These are phyloP conservation scores for Tylopilus intermedius DNA, from an alignment of 768 basidiomycete genomes.

Conservation along the genomic window DNA sequence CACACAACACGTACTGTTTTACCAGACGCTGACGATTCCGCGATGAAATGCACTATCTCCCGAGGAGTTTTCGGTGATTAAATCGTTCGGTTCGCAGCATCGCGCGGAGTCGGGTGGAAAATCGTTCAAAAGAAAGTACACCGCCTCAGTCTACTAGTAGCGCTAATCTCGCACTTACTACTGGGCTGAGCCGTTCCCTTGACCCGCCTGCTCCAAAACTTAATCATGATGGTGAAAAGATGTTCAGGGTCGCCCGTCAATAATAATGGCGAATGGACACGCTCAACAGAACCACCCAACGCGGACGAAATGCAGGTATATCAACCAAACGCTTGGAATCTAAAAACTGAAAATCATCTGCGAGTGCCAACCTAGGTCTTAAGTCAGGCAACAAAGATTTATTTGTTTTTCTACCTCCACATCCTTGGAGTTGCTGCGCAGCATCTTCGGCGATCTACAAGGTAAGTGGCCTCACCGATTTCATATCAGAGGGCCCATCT, in stretches of 20 bases:
- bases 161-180: too few species aligned
- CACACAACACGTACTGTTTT: not conserved
- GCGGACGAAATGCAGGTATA: not conserved
- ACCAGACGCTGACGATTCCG: not conserved
- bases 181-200: too few species aligned
- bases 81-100: not conserved
- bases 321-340: not conserved
- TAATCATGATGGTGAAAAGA: too few species aligned
- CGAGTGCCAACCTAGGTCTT: not conserved
- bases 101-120: not conserved
- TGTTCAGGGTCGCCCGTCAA: too few species aligned
- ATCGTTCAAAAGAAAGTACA: constrained; percentile 1
- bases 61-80: constrained; percentile 8
- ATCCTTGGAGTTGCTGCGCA: not conserved
- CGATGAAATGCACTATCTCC: not conserved
- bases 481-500: constrained; percentile 15
- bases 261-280: not conserved
- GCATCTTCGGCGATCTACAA: constrained; percentile 11
- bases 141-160: too few species aligned
- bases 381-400: not conserved
- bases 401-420: not conserved
- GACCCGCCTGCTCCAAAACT: too few species aligned
- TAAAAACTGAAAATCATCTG: not conserved
- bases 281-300: not conserved
- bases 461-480: constrained; percentile 9